phyloP scores from a whole-genome alignment of 2,329 filamentous ascomycete species.

The Aspergillus nomiae region DNA sequence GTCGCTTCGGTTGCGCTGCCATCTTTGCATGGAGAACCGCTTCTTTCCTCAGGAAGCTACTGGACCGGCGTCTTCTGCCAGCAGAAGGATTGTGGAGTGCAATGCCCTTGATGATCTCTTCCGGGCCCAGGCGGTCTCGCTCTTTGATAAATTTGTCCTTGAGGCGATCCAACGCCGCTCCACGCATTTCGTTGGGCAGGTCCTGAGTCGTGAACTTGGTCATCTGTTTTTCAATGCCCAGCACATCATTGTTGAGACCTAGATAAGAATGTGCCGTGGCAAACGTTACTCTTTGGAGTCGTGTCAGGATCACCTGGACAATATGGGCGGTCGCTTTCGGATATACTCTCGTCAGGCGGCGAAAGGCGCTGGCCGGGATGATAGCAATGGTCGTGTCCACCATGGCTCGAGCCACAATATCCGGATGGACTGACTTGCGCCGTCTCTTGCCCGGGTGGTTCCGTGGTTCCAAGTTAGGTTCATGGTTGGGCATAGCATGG shows the following conservation, averaged over 20 bases:
- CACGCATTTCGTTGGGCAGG: conserved; percentile 85
- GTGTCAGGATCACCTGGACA: conserved; percentile 93
- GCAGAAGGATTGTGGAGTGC: conserved; percentile 81
- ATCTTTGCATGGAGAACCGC: conserved; percentile 70
- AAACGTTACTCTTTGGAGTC: conserved; percentile 90
- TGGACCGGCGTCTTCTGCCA: conserved; percentile 70
- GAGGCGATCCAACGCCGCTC: conserved; percentile 76
- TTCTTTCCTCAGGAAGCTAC: conserved; percentile 75
- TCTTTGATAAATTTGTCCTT: conserved; percentile 93
- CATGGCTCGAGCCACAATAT: conserved; percentile 93
- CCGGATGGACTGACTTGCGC: conserved; percentile 81
- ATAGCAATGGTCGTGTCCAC: conserved; percentile 98
- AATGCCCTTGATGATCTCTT: conserved; percentile 88
- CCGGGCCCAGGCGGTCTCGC: conserved; percentile 75
- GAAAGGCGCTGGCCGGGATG: conserved; percentile 94
- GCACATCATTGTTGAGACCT: conserved; percentile 84
- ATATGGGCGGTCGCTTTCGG: conserved; percentile 97
- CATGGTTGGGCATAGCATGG: conserved; percentile 27
- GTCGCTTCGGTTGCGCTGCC: conserved; percentile 43
- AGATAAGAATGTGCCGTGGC: conserved; percentile 94
- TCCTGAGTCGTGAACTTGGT: conserved; percentile 89
- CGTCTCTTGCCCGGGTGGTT: conserved; percentile 35
- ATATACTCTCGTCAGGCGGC: conserved; percentile 87
- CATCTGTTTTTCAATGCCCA: conserved; percentile 92
- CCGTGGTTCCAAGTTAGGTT: conserved; percentile 24